phyloP scores from a whole-genome alignment of 1,284 basidiomycete species.

The Heterobasidion irregulare region DNA sequence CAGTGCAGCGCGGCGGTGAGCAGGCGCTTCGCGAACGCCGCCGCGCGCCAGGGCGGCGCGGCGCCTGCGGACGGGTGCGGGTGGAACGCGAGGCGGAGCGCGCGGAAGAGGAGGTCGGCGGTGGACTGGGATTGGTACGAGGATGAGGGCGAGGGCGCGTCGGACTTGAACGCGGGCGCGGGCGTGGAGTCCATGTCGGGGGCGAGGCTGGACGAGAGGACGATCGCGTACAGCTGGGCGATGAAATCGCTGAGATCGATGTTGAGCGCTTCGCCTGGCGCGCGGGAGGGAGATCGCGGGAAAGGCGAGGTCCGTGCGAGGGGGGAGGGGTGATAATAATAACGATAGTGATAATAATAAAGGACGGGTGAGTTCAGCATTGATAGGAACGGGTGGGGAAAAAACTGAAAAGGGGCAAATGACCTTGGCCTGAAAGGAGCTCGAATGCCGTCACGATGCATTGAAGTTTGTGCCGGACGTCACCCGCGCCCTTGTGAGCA shows the following conservation, averaged over 20 bases:
- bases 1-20: constrained; percentile 74
- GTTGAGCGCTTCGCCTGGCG: constrained; percentile 85
- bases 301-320: neutral
- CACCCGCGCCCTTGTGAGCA: constrained; percentile 12
- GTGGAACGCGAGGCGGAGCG: constrained; percentile 74
- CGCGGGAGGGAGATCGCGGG: neutral
- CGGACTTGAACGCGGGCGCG: constrained; percentile 17
- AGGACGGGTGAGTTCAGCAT: neutral
- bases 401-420: constrained; percentile 1
- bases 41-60: constrained; percentile 71
- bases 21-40: constrained; percentile 90
- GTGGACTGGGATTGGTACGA: constrained; percentile 19
- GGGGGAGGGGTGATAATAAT: neutral
- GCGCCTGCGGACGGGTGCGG: constrained; percentile 46
- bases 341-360: neutral
- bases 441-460: constrained; percentile 97
- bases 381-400: neutral
- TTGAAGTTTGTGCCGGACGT: constrained; percentile 60
- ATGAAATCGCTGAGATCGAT: constrained; percentile 93
- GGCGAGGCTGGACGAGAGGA: constrained; percentile 44
- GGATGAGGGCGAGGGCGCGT: constrained; percentile 19
- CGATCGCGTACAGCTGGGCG: constrained; percentile 64
- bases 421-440: constrained; percentile 91
- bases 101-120: constrained; percentile 79
- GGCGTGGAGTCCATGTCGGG: constrained; percentile 5